A percentile compares a stretch with the other conserved stretches of the same genome.
These are phyloP conservation scores for Mucor piriformis DNA, from an alignment of 371 early-diverging fungal species.

Conservation along the genomic window DNA sequence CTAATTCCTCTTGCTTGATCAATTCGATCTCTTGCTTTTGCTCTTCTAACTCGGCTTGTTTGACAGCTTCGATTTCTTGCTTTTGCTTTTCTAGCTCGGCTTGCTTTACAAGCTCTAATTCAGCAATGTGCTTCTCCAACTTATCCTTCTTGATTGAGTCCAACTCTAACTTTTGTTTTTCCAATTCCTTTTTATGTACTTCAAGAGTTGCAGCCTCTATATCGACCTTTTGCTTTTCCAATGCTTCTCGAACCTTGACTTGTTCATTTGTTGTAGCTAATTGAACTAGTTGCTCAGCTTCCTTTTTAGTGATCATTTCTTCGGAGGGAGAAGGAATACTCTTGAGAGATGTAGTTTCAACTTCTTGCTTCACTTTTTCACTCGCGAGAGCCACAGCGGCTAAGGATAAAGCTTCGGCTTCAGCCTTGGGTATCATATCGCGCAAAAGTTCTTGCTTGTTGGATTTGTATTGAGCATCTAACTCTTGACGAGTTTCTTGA, in stretches of 20 bases:
- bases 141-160: constrained; percentile 1
- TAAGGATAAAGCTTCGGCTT: constrained; percentile 17
- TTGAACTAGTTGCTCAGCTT: constrained; percentile 7
- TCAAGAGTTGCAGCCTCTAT: not conserved
- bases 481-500: not conserved
- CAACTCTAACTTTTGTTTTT: not conserved
- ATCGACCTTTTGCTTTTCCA: constrained; percentile 11
- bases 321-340: not conserved
- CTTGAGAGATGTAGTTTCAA: not conserved
- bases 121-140: constrained; percentile 5
- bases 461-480: constrained; percentile 1
- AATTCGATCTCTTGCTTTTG: not conserved
- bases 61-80: not conserved
- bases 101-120: not conserved
- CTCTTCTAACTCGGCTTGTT: not conserved
- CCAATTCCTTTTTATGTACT: not conserved
- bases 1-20: not conserved
- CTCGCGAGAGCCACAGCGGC: constrained; percentile 16
- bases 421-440: constrained; percentile 16
- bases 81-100: constrained; percentile 12
- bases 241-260: constrained; percentile 6
- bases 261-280: constrained; percentile 6
- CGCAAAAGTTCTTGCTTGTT: constrained; percentile 1
- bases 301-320: constrained; percentile 13
- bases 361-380: constrained; percentile 5